These are phyloP conservation scores for Epichloe sibirici DNA, from an alignment of 2,329 filamentous ascomycete genomes.

Conservation along the genomic window DNA sequence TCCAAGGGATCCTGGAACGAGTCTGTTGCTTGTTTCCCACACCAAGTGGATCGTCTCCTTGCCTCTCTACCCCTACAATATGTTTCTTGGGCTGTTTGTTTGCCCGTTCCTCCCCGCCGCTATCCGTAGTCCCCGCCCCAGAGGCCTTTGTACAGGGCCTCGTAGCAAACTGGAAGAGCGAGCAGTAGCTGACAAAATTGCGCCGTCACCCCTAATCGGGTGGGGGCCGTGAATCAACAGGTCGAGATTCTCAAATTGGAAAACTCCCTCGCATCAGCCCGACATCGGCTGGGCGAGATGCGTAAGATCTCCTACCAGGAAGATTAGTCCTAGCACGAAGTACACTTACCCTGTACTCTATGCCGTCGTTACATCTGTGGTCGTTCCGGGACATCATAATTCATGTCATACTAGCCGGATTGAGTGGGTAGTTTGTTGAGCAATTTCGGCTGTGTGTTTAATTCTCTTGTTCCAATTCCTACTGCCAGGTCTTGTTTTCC, in stretches of 20 bases:
- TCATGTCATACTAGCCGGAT: neutral
- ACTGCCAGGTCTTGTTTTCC: neutral
- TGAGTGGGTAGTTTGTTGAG: neutral
- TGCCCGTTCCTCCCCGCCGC: neutral
- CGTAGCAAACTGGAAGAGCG: neutral
- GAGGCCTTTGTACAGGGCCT: neutral
- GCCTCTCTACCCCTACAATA: neutral
- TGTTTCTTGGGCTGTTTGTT: neutral
- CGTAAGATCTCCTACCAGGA: slow-evolving; percentile 92
- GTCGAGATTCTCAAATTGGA: slow-evolving; percentile 96
- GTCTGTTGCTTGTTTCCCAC: neutral
- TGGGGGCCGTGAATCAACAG: slow-evolving; percentile 30
- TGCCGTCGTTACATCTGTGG: neutral
- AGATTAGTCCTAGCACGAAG: slow-evolving; percentile 34
- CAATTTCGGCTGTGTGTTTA: neutral
- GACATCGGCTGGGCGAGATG: slow-evolving; percentile 88
- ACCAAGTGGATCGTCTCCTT: neutral
- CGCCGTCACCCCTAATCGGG: neutral
- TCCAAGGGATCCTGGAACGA: neutral
- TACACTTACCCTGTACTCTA: neutral
- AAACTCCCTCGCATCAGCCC: slow-evolving; percentile 67
- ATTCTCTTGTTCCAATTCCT: neutral
- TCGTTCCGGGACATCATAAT: neutral
- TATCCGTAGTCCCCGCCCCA: neutral
- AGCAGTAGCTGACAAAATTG: slow-evolving; percentile 5